Base-by-base conservation (phyloP, 352 stramenopile species). In the Globisporangium camurandrum region DNA sequence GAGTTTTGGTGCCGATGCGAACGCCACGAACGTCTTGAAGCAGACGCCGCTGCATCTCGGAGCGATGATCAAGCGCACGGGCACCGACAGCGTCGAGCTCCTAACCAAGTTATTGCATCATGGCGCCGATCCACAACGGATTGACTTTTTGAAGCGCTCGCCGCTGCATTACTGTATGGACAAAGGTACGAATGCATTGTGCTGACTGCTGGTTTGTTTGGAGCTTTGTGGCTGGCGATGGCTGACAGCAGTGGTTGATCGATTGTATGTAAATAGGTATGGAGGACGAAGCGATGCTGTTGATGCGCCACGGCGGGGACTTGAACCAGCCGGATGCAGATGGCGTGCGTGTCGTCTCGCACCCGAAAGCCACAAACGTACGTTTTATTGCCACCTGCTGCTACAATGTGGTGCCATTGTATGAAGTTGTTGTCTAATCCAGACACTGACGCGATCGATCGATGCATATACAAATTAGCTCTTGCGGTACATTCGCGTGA, bases 141-240 rank as follows among this genome's bases (percentile, higher is more conserved):
- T 75, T 17, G 78, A 88, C 38, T 72, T 88, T 38, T 38, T 84
- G n/a, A 88, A 86, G 67, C 79, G 79, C 34, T 87, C 77, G 10
- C 69, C 80, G 8, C 44, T 92, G 17, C 77, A 89, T 31, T 87
- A 89, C 46, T 84, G 73, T 31, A 75, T 84, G 45, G 79, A 88
- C 37, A 84, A 83, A 73, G 77, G 79, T 88, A 45, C 3, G 59
- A 69, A 69, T 71, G 30, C 30, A 12, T 84, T n/a, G n/a, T n/a
- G n/a, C n/a, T n/a, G n/a, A n/a, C n/a, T n/a, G n/a, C n/a, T n/a
- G n/a, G n/a, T n/a, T n/a, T n/a, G n/a, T n/a, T n/a, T n/a, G n/a
- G n/a, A n/a, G n/a, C n/a, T n/a, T n/a, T n/a, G n/a, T n/a, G n/a
- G n/a, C n/a, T n/a, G n/a, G n/a, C n/a, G n/a, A n/a, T n/a, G n/a